phyloP scores from a whole-genome alignment of 306 rosid species.

The Trifolium subterraneum region DNA sequence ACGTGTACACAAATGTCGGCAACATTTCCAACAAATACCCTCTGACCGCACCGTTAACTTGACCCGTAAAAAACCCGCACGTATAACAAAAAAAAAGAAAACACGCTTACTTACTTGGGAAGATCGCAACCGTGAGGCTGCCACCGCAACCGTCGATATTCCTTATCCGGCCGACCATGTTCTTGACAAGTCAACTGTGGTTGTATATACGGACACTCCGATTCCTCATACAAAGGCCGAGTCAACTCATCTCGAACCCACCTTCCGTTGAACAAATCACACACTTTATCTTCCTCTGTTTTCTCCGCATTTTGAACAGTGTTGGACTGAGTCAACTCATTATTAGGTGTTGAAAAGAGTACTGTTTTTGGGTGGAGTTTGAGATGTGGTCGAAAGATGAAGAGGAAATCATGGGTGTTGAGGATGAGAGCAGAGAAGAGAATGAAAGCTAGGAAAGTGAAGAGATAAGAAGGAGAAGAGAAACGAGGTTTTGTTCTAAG shows the following conservation, averaged over 20 bases:
- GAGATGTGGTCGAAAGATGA: conserved; percentile 61
- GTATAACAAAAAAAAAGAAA: not conserved
- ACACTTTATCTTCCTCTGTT: conserved; percentile 39
- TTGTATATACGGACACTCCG: conserved; percentile 95
- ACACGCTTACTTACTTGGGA: conserved; percentile 62
- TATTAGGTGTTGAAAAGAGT: conserved; percentile 44
- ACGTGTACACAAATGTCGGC: not conserved
- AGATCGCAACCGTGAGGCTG: conserved; percentile 86
- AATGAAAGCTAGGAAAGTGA: conserved; percentile 70
- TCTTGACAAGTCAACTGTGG: conserved; percentile 91
- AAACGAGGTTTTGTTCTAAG: conserved; percentile 65
- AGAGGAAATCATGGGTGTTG: conserved; percentile 64
- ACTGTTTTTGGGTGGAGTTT: conserved; percentile 37
- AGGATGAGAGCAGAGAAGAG: conserved; percentile 67
- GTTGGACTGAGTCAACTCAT: conserved; percentile 52
- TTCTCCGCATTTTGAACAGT: conserved; percentile 30
- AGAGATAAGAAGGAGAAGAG: conserved; percentile 72
- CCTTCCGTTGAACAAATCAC: conserved; percentile 72
- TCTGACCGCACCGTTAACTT: conserved; percentile 35
- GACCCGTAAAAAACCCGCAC: not conserved
- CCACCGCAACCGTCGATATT: conserved; percentile 80
- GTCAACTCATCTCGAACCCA: conserved; percentile 83
- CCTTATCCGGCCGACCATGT: conserved; percentile 80
- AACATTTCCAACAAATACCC: not conserved
- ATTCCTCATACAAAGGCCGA: conserved; percentile 84